phyloP scores from a whole-genome alignment of 1,139 yeast genomes.

The Magnusiomyces paraingens region DNA sequence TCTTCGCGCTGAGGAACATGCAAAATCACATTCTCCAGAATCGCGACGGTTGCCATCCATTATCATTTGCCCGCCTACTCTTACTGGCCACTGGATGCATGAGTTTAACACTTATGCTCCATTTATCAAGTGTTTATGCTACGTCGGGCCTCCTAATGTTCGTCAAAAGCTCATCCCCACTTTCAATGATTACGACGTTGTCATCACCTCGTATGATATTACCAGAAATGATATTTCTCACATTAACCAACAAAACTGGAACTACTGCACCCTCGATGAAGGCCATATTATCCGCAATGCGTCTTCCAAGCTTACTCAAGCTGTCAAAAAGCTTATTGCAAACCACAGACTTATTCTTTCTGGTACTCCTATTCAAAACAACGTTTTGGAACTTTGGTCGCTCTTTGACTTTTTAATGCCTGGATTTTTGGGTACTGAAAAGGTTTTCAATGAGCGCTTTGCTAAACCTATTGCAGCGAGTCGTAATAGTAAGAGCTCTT shows the following conservation, averaged over 20 bases:
- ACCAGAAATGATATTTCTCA: constrained; percentile 82
- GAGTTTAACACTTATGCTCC: constrained; percentile 90
- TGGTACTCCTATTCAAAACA: constrained; percentile 97
- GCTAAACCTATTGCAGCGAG: constrained; percentile 97
- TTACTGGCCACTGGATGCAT: constrained; percentile 98
- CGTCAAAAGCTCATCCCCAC: constrained; percentile 52
- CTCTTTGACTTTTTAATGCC: constrained; percentile 98
- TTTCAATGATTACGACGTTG: constrained; percentile 62
- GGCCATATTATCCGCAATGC: constrained; percentile 97
- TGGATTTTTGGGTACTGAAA: constrained; percentile 94
- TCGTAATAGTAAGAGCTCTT: constrained; percentile 81
- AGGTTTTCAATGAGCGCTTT: constrained; percentile 87
- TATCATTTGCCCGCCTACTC: constrained; percentile 91
- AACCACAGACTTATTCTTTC: constrained; percentile 87
- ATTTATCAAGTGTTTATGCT: constrained; percentile 70
- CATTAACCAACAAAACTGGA: constrained; percentile 59
- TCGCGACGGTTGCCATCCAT: constrained; percentile 73
- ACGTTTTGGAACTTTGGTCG: constrained; percentile 95
- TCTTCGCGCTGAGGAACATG: constrained; percentile 64
- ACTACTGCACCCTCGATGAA: constrained; percentile 94
- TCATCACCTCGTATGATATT: constrained; percentile 94
- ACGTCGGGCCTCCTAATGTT: constrained; percentile 87
- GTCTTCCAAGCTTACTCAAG: constrained; percentile 76
- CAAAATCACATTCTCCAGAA: constrained; percentile 54
- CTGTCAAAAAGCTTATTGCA: constrained; percentile 76